Evolutionary conservation across 106 monocot genomes (phyloP), one percentile per base, ranked within the genome.

Genomic region (Chionographis japonica): DNA sequence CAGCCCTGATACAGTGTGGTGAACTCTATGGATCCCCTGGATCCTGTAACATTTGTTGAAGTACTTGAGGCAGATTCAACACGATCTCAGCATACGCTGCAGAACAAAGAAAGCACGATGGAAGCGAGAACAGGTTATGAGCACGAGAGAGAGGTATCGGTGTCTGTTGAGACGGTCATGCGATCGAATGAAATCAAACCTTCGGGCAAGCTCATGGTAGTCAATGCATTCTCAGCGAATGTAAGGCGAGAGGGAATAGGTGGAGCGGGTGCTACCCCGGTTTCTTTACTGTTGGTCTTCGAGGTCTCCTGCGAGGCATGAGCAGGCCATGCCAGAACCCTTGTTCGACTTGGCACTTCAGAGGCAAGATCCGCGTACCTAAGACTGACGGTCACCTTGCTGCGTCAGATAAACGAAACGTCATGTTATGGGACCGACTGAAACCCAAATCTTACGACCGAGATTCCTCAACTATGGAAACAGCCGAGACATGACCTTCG

Each of bases 361-460:
- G 85, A 81, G 55, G 75, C 57, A 50, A 87, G 93, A 72, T 98
- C 98, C 3, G 79, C 79, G 63, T 98, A 93, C 68, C 98, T 83
- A 14, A 98, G 83, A 77, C 92, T 98, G 49, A 90, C 81, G 35
- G 98, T 93, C 73, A 93, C 85, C 75, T 87, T 93, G 87, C 98
- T 93, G 87, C 75, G 75, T 16, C 71, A 83, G 50, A 62, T 18
- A 56, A 49, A 79, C 19, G 14, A 37, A 40, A 43, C 40, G 2
- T 46, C 5, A 46, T 46, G 46, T 46, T 46, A 5, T 10, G 9
- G 46, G 9, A 1, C 27, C 27, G 27, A 27, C 27, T 27, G 27
- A 27, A 27, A 27, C 27, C 27, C 27, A 27, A 27, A 27, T 27
- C 27, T 27, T 27, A 27, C 27, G 27, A 27, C 27, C 27, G 27